A percentile compares a stretch with the other conserved stretches of the same genome.
These are phyloP conservation scores for Lactarius sanguifluus DNA, from an alignment of 768 basidiomycete genomes.

Conservation along the genomic window DNA sequence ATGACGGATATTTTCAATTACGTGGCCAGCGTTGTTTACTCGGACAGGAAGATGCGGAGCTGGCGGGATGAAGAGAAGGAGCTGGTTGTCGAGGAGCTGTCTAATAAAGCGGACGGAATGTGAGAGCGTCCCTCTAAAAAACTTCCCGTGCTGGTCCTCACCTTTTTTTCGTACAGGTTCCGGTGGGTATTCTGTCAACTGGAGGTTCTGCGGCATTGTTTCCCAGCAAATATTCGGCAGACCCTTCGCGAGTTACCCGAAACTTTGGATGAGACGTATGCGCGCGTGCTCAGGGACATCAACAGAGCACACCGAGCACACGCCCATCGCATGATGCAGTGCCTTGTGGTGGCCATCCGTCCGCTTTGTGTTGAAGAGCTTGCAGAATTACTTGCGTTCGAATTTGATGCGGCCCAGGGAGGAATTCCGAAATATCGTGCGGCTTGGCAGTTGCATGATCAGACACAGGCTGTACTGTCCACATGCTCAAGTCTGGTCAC, in stretches of 20 bases:
- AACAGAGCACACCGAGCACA: background rate
- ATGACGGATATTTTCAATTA: background rate
- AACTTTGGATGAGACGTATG: background rate
- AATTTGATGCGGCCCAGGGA: background rate
- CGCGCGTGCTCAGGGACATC: background rate
- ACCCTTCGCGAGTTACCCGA: background rate
- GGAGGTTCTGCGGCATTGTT: background rate
- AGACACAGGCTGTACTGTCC: background rate
- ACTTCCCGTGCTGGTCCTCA: too few species aligned
- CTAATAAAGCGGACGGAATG: background rate
- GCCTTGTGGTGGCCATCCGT: background rate
- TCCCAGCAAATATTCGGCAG: background rate
- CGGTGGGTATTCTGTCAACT: background rate
- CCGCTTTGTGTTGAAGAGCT: background rate
- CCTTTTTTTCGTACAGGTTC: background rate
- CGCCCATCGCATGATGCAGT: background rate
- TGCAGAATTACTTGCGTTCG: background rate
- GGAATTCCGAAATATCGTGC: background rate
- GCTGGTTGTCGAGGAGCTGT: background rate
- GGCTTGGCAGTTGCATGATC: background rate
- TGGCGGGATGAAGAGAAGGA: background rate
- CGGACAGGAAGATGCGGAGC: background rate
- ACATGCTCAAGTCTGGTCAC: background rate
- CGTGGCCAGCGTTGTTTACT: background rate
- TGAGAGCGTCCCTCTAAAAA: background rate